Evolutionary conservation across 495 filamentous ascomycete species (phyloP), one percentile per base, ranked within the genome.

Genomic region (Endocarpon pusillum): DNA sequence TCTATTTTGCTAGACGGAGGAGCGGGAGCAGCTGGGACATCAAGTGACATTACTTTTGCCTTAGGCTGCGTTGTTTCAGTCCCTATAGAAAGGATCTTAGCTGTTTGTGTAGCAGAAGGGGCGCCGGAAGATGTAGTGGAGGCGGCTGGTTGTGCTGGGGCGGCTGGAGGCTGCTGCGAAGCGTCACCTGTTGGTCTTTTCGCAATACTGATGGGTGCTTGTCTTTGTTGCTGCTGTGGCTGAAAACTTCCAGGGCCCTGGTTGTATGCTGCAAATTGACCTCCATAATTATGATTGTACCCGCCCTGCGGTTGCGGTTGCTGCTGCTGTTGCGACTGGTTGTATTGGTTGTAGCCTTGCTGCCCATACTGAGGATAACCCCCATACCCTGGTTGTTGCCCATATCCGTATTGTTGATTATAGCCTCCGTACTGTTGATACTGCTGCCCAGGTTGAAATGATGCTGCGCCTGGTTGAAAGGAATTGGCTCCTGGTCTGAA

Each of bases 371-470:
- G 67, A 22, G 58, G 52, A 47, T 64, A 70, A 32, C 49, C 57
- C 7, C 66, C 64, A 32, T 78, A 75, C 42, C 75, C 71, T 31
- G 71, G 66, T 37, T 68, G 67, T 36, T 61, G 66, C 17, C n/a
- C n/a, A n/a, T n/a, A n/a, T n/a, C n/a, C n/a, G n/a, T n/a, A n/a
- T n/a, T n/a, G n/a, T n/a, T 57, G 54, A 34, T 40, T 44, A 32
- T 56, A 61, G 21, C 53, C 57, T 26, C 57, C 54, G 31, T 67
- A 64, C 33, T 62, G 58, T 40, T 61, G 59, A 44, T 58, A 76
- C 12, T 55, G 52, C 54, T 81, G 78, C 33, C 78, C 79, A 4
- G 86, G 87, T 32, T 78, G 70, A 51, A 93, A 94, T 21, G 72
- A 67, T 39, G 71, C 67, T 12, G 79, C 84, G 23, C 78, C 82